Conservation (phyloP, 768 basidiomycete genomes). For the Russula compacta region DNA sequence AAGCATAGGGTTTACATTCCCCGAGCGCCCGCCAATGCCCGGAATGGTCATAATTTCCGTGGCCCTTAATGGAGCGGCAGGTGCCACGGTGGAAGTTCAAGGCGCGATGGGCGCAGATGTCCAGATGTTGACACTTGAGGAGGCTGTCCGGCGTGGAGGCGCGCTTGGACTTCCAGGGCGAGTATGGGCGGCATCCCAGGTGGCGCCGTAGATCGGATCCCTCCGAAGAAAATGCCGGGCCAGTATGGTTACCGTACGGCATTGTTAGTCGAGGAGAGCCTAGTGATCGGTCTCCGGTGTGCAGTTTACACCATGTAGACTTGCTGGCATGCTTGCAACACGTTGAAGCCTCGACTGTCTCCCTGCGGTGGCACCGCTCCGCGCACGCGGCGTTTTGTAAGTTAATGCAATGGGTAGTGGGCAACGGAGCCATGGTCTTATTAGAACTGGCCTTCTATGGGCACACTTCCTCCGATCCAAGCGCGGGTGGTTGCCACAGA, state of each 20-base stretch:
- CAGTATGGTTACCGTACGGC: not conserved
- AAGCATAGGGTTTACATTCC: constrained; percentile 51
- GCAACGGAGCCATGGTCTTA: not conserved
- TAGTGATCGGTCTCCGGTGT: not conserved
- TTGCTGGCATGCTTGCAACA: not conserved
- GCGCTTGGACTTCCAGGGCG: constrained; percentile 59
- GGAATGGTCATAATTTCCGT: constrained; percentile 60
- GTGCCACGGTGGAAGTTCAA: constrained; percentile 46
- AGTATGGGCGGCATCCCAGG: constrained; percentile 36
- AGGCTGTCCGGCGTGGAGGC: constrained; percentile 65
- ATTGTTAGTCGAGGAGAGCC: too few relatives aligned
- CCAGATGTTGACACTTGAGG: constrained; percentile 50
- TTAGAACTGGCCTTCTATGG: not conserved
- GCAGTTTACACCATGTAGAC: not conserved
- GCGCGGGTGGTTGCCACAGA: not conserved
- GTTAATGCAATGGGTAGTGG: not conserved
- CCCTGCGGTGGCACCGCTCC: not conserved
- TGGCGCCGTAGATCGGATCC: not conserved
- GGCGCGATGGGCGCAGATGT: constrained; percentile 43
- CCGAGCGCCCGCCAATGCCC: constrained; percentile 53
- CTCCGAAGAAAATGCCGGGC: not conserved
- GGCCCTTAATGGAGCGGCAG: constrained; percentile 48
- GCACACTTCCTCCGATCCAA: not conserved
- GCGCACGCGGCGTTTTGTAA: not conserved
- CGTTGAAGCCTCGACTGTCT: not conserved